Conservation (phyloP, 768 basidiomycete genomes). For the Fibroporia radiculosa region DNA sequence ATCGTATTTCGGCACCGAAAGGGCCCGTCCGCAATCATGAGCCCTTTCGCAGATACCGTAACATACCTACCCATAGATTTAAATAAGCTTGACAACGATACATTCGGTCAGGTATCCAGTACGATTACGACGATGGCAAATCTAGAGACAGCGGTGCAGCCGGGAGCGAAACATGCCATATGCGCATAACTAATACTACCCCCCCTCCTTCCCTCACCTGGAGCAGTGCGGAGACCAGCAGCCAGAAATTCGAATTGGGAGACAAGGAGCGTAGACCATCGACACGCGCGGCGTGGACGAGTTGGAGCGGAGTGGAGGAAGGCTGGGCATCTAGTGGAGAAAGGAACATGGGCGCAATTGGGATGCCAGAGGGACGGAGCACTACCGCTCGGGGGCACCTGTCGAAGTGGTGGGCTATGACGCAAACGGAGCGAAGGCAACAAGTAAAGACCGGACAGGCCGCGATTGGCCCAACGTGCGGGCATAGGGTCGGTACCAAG, state of each 20-base stretch:
- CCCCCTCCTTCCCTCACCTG: background rate
- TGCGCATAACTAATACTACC: background rate
- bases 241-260: background rate
- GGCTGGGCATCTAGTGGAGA: background rate
- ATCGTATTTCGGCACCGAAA: too few species aligned
- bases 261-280: constrained; percentile 4
- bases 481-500: constrained; percentile 5
- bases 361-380: background rate
- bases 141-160: background rate
- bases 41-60: too few species aligned
- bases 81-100: too few species aligned
- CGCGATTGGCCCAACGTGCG: constrained; percentile 2
- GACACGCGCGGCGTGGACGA: constrained; percentile 4
- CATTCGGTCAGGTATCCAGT: background rate
- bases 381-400: background rate
- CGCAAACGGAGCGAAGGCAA: constrained; percentile 1
- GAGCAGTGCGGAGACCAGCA: background rate
- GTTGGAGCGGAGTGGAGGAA: background rate
- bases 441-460: constrained; percentile 6
- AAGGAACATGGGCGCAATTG: background rate
- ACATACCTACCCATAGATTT: too few species aligned
- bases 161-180: background rate
- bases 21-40: too few species aligned
- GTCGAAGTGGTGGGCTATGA: constrained; percentile 1
- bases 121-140: background rate